phyloP scores from a whole-genome alignment of 1,284 basidiomycete species.

The Tilletia walkeri region DNA sequence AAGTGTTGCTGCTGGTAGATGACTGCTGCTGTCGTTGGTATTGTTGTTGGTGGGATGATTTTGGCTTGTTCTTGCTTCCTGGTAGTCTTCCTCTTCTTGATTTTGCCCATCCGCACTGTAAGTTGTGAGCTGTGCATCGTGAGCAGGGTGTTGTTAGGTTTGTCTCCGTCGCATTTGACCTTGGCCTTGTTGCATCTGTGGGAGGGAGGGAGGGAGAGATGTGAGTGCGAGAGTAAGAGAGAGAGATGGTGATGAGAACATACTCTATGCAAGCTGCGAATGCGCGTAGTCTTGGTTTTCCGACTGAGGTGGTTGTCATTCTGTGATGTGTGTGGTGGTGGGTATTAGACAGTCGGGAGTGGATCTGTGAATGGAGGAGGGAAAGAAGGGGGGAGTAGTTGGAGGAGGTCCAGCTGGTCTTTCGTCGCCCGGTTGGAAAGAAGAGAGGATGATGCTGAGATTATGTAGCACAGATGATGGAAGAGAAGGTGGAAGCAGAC shows the following conservation, averaged over 20 bases:
- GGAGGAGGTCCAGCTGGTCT: too few relatives aligned
- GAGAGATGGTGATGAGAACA: not conserved
- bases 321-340: not conserved
- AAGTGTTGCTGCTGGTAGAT: not conserved
- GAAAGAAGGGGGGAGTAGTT: too few relatives aligned
- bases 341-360: not conserved
- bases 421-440: too few relatives aligned
- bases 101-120: constrained; percentile 4
- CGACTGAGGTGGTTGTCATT: not conserved
- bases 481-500: too few relatives aligned
- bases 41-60: not conserved
- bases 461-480: too few relatives aligned
- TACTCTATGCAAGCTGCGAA: constrained; percentile 15
- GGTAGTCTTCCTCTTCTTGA: not conserved
- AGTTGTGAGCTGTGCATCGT: not conserved
- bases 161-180: constrained; percentile 17
- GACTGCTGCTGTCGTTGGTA: not conserved
- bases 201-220: not conserved
- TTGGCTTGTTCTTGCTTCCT: constrained; percentile 11
- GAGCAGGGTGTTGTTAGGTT: not conserved
- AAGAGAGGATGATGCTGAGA: too few relatives aligned
- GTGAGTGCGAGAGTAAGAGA: not conserved
- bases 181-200: constrained; percentile 14
- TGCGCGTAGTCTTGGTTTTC: constrained; percentile 10
- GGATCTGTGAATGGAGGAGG: too few relatives aligned